Percentiles rank a stretch among this genome's conserved stretches.
Evolutionary conservation across 257 asterid genomes (phyloP).

Genomic region (Ajuga chamaepitys): DNA sequence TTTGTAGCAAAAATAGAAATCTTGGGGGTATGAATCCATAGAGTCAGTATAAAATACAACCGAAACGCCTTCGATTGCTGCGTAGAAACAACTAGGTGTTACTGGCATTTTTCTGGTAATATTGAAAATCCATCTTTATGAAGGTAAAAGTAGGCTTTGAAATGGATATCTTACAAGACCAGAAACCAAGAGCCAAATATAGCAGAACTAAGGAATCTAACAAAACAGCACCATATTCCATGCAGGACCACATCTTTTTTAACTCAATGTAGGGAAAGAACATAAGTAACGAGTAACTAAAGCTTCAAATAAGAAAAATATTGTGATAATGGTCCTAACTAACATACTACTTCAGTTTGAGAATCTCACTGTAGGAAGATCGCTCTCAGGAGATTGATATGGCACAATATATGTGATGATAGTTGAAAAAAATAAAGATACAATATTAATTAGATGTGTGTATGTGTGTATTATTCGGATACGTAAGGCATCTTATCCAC

Average conservation of each 20-base stretch:
- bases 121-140: not conserved
- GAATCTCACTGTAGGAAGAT: not conserved
- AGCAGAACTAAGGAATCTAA: not conserved
- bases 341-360: not conserved
- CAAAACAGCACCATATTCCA: not conserved
- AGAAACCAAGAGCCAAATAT: not conserved
- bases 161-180: not conserved
- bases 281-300: not conserved
- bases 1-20: constrained; percentile 51
- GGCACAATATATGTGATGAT: not conserved
- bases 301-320: constrained; percentile 1
- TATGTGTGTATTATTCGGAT: not conserved
- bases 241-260: not conserved
- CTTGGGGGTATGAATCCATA: constrained; percentile 31
- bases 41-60: constrained; percentile 67
- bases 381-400: not conserved
- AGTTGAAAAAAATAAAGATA: not conserved
- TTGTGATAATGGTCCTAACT: not conserved
- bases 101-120: not conserved
- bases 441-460: not conserved
- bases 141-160: constrained; percentile 1
- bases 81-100: constrained; percentile 22
- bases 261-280: not conserved
- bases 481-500: not conserved
- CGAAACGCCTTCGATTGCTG: constrained; percentile 73